Base-by-base conservation (phyloP, 495 filamentous ascomycete species). In the Staphylotrichum longicolle region DNA sequence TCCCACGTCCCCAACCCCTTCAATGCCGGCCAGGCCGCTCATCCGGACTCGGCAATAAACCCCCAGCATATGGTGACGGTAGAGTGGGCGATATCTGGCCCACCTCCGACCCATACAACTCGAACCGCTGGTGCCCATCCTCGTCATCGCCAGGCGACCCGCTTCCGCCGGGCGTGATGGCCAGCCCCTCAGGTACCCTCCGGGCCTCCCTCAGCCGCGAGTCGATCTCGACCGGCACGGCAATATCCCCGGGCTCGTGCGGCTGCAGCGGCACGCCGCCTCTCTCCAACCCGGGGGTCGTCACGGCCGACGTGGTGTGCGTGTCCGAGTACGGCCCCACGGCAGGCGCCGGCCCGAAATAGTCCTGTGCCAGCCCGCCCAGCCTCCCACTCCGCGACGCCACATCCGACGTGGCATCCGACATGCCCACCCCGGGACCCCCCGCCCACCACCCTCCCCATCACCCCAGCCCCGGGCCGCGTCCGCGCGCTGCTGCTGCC, bases 271-370 rank as follows among this genome's bases (percentile, higher is more conserved):
- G 69, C 37, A 70, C 69, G 15, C 57, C 63, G 11, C 61, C 64
- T 9, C 66, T 55, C 0, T 68, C 64, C 27, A 50, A 1, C 30
- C 62, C 65, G 8, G 64, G 60, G 1, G 63, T 62, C 14, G 68
- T 65, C 7, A 61, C 58, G n/a, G 55, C 44, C n/a, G 63, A 63
- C n/a, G 57, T 12, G 20, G 12, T 35, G 11, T 39, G 56, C 30
- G 63, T 58, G 37, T 74, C 73, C 11, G 71, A 73, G 54, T 69
- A 78, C 7, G 74, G 75, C 0, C 76, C 76, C 0, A 66, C 15
- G 11, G 45, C 63, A 15, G 59, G 59, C 35, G 34, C 45, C 5
- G 44, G 45, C 14, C 74, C 72, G 27, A 69, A 67, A 37, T 78
- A 78, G 11, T 66, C 63, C 54, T 75, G 68, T 6, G 54, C 54